Evolutionary conservation across 2,329 filamentous ascomycete genomes (phyloP).

Genomic region (Aspergillus sp.): DNA sequence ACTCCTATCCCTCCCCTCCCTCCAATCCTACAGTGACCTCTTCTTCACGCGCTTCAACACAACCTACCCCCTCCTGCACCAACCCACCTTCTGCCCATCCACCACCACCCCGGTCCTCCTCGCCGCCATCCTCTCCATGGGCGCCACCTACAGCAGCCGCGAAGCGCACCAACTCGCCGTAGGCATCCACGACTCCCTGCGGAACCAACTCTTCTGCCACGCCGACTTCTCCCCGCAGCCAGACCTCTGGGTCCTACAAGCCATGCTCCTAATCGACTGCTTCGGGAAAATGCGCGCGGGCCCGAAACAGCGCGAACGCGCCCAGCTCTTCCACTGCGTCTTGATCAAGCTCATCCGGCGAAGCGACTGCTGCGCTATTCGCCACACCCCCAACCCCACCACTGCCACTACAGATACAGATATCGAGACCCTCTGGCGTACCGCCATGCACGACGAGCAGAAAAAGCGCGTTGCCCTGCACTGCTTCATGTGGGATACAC

Average conservation of each 20-base stretch:
- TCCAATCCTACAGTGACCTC: conserved; percentile 60
- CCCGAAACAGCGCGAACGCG: conserved; percentile 65
- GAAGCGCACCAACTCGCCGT: conserved; percentile 62
- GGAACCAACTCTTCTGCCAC: conserved; percentile 61
- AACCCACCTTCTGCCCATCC: conserved; percentile 57
- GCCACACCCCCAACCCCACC: conserved; percentile 32
- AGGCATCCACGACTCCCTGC: conserved; percentile 62
- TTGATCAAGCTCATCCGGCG: conserved; percentile 58
- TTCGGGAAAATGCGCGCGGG: conserved; percentile 65
- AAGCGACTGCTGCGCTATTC: conserved; percentile 54
- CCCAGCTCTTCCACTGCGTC: conserved; percentile 60
- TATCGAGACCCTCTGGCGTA: conserved; percentile 52
- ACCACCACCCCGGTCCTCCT: conserved; percentile 56
- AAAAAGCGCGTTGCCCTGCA: conserved; percentile 62
- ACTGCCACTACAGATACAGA: conserved; percentile 36
- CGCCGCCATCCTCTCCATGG: conserved; percentile 58
- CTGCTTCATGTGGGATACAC: conserved; percentile 68
- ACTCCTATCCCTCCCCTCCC: conserved; percentile 51
- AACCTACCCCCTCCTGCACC: conserved; percentile 61
- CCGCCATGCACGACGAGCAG: conserved; percentile 59
- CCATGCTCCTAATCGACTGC: conserved; percentile 64
- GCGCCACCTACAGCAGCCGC: conserved; percentile 62
- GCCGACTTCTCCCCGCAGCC: conserved; percentile 60
- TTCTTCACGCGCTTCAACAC: conserved; percentile 65
- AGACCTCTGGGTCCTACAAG: conserved; percentile 62